Base-by-base conservation (phyloP, 148 eudicot species). In the Bassia scoparia region DNA sequence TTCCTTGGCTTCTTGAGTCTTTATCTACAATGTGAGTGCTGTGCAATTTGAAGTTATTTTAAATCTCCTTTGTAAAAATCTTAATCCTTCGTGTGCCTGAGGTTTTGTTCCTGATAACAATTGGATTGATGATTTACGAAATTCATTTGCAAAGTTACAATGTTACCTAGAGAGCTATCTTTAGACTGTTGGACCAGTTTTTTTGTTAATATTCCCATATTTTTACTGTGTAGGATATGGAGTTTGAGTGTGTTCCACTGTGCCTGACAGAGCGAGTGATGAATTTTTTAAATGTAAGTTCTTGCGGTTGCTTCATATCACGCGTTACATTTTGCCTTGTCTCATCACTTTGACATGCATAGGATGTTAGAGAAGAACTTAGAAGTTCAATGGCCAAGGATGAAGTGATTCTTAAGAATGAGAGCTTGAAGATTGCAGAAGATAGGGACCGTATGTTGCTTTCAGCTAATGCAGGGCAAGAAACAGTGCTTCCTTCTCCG, bases 351-450 rank as follows among this genome's bases (percentile, higher is more conserved):
- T 58, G 38, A 62, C 26, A 68, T 77, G 31, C 84, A 31, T 72
- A 93, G 98, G 90, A 86, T 83, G 87, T 89, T 63, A 92, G 99
- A 82, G 94, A 90, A 81, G 92, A 92, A 72, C 94, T 96, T 75
- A 83, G 99, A 83, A 85, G 81, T 79, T 84, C 97, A 77, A 96
- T 96, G 97, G 97, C 96, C 23, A 90, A 84, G 67, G 97, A 96
- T 87, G 97, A 91, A 24, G 87, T 82, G 74, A 78, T 83, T 69
- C 82, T 96, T 41, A 90, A 86, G 84, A 90, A 90, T 77, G 97
- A 92, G 84, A 84, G 83, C 85, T 84, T 89, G 30, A 81, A 67
- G 72, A 68, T 73, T 61, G 77, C 75, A 23, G 73, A 76, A 37
- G 72, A 82, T 77, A 78, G 67, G 21, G 83, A 71, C 29, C n/a